Conservation (phyloP, 345 rosid species). For the Ricinus communis region DNA sequence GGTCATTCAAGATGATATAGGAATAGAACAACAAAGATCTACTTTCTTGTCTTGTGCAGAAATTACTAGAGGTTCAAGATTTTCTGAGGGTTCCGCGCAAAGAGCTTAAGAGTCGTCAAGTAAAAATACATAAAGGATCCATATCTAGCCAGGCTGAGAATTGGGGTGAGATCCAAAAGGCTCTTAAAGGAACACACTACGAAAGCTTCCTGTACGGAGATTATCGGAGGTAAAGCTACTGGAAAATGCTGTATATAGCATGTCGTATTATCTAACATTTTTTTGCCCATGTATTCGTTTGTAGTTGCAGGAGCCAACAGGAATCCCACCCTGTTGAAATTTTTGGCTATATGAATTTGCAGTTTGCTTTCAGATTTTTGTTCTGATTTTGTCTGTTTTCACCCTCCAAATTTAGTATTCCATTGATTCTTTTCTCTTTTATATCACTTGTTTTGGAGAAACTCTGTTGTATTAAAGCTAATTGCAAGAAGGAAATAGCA, state of each 20-base stretch:
- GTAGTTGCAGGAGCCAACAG: conserved; percentile 35
- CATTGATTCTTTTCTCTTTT: conserved; percentile 47
- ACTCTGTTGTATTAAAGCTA: conserved; percentile 24
- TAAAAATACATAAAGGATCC: conserved; percentile 87
- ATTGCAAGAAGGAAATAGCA: conserved; percentile 20
- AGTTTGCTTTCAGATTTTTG: background rate
- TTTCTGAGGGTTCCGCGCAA: conserved; percentile 78
- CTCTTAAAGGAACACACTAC: conserved; percentile 64
- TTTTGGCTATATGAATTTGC: conserved; percentile 36
- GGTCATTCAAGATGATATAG: background rate
- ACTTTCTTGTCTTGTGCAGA: conserved; percentile 40
- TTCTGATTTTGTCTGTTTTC: conserved; percentile 3
- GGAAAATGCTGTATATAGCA: conserved; percentile 30
- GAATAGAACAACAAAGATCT: background rate
- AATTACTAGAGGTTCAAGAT: conserved; percentile 67
- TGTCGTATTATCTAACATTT: conserved; percentile 3
- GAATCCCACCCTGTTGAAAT: conserved; percentile 36
- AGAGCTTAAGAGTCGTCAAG: conserved; percentile 79
- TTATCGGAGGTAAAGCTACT: conserved; percentile 43
- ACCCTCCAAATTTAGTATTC: conserved; percentile 26
- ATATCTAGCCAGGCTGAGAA: conserved; percentile 65
- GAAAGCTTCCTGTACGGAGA: conserved; percentile 57
- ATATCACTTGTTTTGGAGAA: background rate
- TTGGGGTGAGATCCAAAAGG: conserved; percentile 68
- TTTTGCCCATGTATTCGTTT: conserved; percentile 12